Evolutionary conservation across 2,329 filamentous ascomycete genomes (phyloP).

Genomic region (Hypoxylon sp.): DNA sequence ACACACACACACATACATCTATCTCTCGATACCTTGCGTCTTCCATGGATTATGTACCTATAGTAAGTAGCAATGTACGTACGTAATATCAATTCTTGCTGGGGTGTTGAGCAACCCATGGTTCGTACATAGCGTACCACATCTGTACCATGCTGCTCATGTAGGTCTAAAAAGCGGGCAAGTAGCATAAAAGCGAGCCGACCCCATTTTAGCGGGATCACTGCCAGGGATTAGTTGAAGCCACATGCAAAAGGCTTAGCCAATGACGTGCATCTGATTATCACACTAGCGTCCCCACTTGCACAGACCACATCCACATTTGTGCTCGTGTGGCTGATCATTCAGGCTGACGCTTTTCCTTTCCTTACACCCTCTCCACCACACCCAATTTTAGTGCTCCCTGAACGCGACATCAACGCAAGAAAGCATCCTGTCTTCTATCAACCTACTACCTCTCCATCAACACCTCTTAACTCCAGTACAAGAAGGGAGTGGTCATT

Average conservation of each 20-base stretch:
- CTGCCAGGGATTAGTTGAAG: slow-evolving; percentile 36
- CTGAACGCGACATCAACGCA: slow-evolving; percentile 47
- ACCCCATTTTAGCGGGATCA: slow-evolving; percentile 40
- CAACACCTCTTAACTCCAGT: slow-evolving; percentile 31
- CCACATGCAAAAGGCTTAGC: slow-evolving; percentile 40
- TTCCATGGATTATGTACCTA: neutral
- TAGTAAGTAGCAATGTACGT: slow-evolving; percentile 7
- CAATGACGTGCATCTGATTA: slow-evolving; percentile 35
- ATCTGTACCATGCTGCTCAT: neutral
- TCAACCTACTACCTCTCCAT: slow-evolving; percentile 37
- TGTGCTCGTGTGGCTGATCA: slow-evolving; percentile 39
- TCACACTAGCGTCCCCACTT: slow-evolving; percentile 37
- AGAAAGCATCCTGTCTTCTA: slow-evolving; percentile 40
- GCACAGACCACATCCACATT: slow-evolving; percentile 39
- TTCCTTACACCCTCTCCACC: slow-evolving; percentile 30
- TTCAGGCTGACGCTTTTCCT: slow-evolving; percentile 37
- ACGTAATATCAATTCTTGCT: slow-evolving; percentile 11
- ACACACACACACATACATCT: neutral
- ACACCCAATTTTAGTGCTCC: slow-evolving; percentile 45
- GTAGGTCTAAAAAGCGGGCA: neutral
- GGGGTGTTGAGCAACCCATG: neutral
- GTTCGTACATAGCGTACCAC: slow-evolving; percentile 3
- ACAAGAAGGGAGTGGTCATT: slow-evolving; percentile 44
- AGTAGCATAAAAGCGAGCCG: slow-evolving; percentile 14
- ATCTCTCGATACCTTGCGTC: neutral